These are phyloP conservation scores for Chalciporus pseudorubinellus DNA, from an alignment of 768 basidiomycete genomes.

Conservation along the genomic window DNA sequence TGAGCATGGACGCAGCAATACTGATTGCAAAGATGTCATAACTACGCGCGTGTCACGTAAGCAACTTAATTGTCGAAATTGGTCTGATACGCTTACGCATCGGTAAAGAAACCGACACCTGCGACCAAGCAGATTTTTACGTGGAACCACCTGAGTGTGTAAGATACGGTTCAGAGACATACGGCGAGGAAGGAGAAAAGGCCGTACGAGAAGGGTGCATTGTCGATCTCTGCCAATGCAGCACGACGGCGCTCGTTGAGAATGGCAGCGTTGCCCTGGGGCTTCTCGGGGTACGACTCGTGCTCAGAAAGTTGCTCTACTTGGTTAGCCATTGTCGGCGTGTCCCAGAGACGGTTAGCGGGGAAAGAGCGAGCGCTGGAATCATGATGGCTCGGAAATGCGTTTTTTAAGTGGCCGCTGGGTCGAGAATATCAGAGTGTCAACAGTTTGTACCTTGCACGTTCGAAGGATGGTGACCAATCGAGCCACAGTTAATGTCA, in stretches of 20 bases:
- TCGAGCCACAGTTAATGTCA: too few species aligned
- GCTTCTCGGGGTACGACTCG: constrained; percentile 31
- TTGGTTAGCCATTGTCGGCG: constrained; percentile 18
- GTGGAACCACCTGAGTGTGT: constrained; percentile 68
- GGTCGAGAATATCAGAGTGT: too few species aligned
- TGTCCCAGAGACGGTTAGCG: background rate
- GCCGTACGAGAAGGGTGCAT: constrained; percentile 77
- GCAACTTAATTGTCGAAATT: background rate
- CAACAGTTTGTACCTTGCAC: constrained; percentile 25
- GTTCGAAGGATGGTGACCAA: constrained; percentile 15
- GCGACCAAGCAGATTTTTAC: constrained; percentile 68
- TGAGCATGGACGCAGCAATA: constrained; percentile 80
- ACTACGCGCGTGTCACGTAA: constrained; percentile 11
- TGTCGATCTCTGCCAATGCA: constrained; percentile 84
- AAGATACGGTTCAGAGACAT: background rate
- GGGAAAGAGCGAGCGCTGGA: background rate
- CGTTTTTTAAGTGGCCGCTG: constrained; percentile 9
- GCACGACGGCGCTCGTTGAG: constrained; percentile 74
- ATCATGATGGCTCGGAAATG: background rate
- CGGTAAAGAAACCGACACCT: constrained; percentile 91
- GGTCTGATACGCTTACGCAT: constrained; percentile 52
- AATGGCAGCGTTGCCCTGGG: constrained; percentile 29
- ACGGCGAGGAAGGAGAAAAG: background rate
- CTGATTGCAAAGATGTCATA: constrained; percentile 92
- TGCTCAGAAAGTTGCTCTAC: constrained; percentile 28